phyloP scores from a whole-genome alignment of 2,329 filamentous ascomycete genomes.

The Calonectria pteridis region DNA sequence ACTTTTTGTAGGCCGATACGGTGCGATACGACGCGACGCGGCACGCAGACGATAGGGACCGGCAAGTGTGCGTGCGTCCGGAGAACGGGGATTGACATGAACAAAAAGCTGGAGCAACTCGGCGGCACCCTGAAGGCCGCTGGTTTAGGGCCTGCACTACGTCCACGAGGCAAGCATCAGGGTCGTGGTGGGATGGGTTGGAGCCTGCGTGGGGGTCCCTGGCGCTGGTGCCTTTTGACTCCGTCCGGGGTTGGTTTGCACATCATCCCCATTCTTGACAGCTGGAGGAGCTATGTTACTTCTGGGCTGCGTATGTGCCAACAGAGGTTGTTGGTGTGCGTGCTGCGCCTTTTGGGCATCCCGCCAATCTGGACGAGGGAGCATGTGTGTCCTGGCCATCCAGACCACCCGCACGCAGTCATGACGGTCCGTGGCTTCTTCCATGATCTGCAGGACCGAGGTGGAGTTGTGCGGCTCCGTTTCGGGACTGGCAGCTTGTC shows the following conservation, averaged over 20 bases:
- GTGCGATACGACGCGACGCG: constrained; percentile 13
- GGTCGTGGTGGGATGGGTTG: constrained; percentile 19
- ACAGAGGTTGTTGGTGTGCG: not conserved
- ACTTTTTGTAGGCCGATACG: constrained; percentile 14
- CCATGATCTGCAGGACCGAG: constrained; percentile 25
- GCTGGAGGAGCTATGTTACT: not conserved
- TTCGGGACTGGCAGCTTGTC: constrained; percentile 20
- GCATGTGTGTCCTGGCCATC: not conserved
- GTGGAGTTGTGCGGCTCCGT: constrained; percentile 27
- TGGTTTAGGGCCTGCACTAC: not conserved
- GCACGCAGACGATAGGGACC: constrained; percentile 19
- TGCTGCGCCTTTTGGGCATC: constrained; percentile 5
- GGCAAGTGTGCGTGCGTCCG: not conserved
- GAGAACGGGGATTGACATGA: not conserved
- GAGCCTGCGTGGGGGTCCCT: constrained; percentile 22
- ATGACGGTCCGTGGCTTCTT: constrained; percentile 14
- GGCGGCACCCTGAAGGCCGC: not conserved
- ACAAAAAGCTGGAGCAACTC: not conserved
- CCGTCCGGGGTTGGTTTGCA: constrained; percentile 10
- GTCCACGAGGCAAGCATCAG: constrained; percentile 8
- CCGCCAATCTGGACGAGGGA: constrained; percentile 22
- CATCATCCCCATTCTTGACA: constrained; percentile 19
- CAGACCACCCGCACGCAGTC: not conserved
- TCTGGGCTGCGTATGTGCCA: not conserved
- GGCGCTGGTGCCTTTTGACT: not conserved